Evolutionary conservation across 768 basidiomycete species (phyloP), one percentile per base, ranked within the genome.

Genomic region (Gloeopeniophorella convolvens): DNA sequence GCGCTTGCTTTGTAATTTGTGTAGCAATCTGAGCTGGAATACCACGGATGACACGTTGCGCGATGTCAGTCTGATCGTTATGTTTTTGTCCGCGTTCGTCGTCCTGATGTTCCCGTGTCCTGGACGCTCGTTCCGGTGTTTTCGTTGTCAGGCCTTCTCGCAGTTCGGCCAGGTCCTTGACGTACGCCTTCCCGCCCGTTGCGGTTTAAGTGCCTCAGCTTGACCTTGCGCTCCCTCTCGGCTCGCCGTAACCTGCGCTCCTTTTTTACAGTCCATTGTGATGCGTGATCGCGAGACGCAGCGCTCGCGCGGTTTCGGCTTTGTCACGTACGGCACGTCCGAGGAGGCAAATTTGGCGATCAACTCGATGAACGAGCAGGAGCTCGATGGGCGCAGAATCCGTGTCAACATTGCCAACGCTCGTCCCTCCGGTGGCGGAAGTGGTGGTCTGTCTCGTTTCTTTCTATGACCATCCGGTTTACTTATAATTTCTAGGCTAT

Each of bases 231-330:
- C 45, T 42, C n/a, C 15, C 40, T 7, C 31, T 42, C 18, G 31
- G 24, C 32, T 16, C 34, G 30, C 21, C 36, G 48, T 31, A 24
- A 35, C 26, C 36, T 21, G 33, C n/a, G 34, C 32, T 26, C 23
- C 34, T 41, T 31, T 13, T 48, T 41, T 34, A 58, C 70, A 96
- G 91, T 88, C 87, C 61, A 92, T 95, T 72, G 92, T 95, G 68
- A 95, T 95, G 93, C 87, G 90, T 73, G 94, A 98, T 73, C 90
- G 93, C 66, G 95, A 96, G 65, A 97, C 95, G 59, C 89, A 90
- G 54, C 90, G 94, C 65, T 95, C 91, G 57, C 86, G 94, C 65
- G 94, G 94, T 64, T 97, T 97, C 68, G 94, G 94, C 56, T 97
- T 97, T 71, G 93, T 97, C 55, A 93, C 89, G 47, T 93, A 73